A percentile compares a stretch with the other conserved stretches of the same genome.
phyloP scores from a whole-genome alignment of 2,329 filamentous ascomycete species.

The Apiospora rasikravindrae region DNA sequence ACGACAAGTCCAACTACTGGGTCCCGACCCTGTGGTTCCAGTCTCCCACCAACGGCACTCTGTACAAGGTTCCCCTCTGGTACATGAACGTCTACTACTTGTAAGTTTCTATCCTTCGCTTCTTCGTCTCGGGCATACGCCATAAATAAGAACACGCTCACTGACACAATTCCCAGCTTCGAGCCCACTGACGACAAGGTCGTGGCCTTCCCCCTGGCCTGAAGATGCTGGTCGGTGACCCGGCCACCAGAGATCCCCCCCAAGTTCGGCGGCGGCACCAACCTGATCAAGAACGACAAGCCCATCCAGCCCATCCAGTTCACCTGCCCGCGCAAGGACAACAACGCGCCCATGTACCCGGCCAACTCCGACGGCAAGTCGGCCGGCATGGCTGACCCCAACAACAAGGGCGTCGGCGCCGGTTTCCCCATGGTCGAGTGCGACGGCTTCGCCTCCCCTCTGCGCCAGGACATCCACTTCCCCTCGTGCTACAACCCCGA shows the following conservation, averaged over 20 bases:
- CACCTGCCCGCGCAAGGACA: constrained; percentile 62
- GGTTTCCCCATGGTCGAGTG: constrained; percentile 76
- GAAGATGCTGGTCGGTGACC: constrained; percentile 72
- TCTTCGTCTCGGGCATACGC: not conserved
- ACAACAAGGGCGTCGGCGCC: constrained; percentile 60
- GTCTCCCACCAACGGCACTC: constrained; percentile 64
- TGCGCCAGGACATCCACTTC: constrained; percentile 72
- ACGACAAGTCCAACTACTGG: constrained; percentile 80
- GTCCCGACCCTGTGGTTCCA: constrained; percentile 73
- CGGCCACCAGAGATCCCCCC: constrained; percentile 62
- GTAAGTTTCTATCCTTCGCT: constrained; percentile 44
- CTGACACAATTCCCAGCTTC: constrained; percentile 47
- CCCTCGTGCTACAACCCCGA: constrained; percentile 75
- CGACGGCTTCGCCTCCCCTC: constrained; percentile 64
- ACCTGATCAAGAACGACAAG: constrained; percentile 48
- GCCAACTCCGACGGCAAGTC: constrained; percentile 57
- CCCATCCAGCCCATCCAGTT: constrained; percentile 57
- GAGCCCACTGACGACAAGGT: constrained; percentile 69
- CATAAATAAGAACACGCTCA: not conserved
- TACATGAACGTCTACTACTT: constrained; percentile 83
- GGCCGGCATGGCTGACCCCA: constrained; percentile 60
- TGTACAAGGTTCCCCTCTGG: constrained; percentile 70
- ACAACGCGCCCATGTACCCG: constrained; percentile 58
- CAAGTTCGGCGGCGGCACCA: constrained; percentile 48
- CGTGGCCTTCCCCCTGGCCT: constrained; percentile 71